phyloP scores from a whole-genome alignment of 2,329 filamentous ascomycete genomes.

The Metarhizium robertsii region DNA sequence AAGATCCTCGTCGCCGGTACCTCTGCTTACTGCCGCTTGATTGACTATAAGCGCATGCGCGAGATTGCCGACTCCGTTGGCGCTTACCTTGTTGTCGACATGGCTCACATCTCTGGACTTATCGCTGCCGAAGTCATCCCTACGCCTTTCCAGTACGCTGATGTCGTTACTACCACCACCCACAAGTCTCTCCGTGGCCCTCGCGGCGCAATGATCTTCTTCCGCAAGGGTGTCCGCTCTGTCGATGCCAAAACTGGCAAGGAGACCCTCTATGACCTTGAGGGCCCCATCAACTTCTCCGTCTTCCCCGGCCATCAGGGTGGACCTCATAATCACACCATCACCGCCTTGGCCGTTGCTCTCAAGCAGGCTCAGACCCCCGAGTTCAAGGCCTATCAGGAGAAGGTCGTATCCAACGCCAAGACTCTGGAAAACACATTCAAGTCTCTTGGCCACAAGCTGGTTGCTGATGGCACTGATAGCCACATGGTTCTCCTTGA shows the following conservation, averaged over 20 bases:
- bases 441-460: slow-evolving; percentile 83
- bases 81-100: slow-evolving; percentile 92
- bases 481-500: slow-evolving; percentile 96
- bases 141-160: slow-evolving; percentile 83
- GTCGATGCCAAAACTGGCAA: slow-evolving; percentile 87
- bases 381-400: slow-evolving; percentile 91
- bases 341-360: slow-evolving; percentile 90
- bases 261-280: slow-evolving; percentile 83
- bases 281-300: slow-evolving; percentile 95
- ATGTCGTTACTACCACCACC: slow-evolving; percentile 96
- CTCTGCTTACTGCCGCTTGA: slow-evolving; percentile 94
- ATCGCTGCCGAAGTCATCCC: slow-evolving; percentile 90
- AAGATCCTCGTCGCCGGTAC: slow-evolving; percentile 96
- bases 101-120: slow-evolving; percentile 97
- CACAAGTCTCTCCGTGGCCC: slow-evolving; percentile 98
- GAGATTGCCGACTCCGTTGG: slow-evolving; percentile 89
- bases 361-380: slow-evolving; percentile 85
- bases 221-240: slow-evolving; percentile 90
- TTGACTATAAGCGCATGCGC: slow-evolving; percentile 94
- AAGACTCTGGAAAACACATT: slow-evolving; percentile 80
- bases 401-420: slow-evolving; percentile 86
- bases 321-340: slow-evolving; percentile 98
- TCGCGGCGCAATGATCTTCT: slow-evolving; percentile 99
- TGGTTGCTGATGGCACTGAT: slow-evolving; percentile 92
- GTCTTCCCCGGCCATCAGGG: slow-evolving; percentile 99